These are phyloP conservation scores for Colletotrichum australisinense DNA, from an alignment of 2,329 filamentous ascomycete species.

Conservation along the genomic window DNA sequence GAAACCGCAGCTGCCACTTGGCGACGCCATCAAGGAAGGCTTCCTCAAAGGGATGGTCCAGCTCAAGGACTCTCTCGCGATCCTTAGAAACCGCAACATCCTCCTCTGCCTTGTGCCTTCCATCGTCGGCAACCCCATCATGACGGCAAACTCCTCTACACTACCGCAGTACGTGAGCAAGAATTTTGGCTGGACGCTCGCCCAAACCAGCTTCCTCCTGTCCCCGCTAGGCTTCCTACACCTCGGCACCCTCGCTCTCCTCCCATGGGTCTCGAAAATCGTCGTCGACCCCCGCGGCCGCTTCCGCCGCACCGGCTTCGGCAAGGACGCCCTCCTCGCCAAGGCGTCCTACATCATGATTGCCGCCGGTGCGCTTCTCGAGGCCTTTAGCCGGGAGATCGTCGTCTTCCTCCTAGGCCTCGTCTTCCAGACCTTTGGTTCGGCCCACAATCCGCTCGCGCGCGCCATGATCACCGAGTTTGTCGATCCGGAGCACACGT, in stretches of 20 bases:
- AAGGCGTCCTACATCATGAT: constrained; percentile 47
- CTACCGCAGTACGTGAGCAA: constrained; percentile 57
- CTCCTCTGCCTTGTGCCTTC: constrained; percentile 52
- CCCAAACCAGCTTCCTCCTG: constrained; percentile 53
- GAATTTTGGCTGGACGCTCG: constrained; percentile 56
- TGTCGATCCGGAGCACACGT: constrained; percentile 50
- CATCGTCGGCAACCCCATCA: constrained; percentile 50
- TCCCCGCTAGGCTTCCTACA: constrained; percentile 54
- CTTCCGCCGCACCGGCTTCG: constrained; percentile 47
- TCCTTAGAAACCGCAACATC: constrained; percentile 50
- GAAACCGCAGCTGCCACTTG: constrained; percentile 1
- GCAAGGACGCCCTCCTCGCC: constrained; percentile 51
- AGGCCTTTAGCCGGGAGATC: constrained; percentile 47
- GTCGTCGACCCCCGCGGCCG: constrained; percentile 42
- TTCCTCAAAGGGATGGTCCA: constrained; percentile 45
- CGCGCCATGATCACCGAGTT: constrained; percentile 54
- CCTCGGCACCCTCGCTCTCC: constrained; percentile 47
- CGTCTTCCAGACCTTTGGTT: constrained; percentile 51
- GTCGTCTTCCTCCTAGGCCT: constrained; percentile 51
- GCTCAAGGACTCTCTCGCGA: constrained; percentile 45
- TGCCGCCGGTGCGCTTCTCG: constrained; percentile 45
- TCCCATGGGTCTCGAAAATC: constrained; percentile 49
- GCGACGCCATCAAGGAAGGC: constrained; percentile 42
- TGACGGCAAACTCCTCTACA: constrained; percentile 47
- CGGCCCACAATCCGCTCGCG: constrained; percentile 50